Evolutionary conservation across 805 yeast genomes (phyloP).

Genomic region (Cyberlindnera xishuangbannaensis): DNA sequence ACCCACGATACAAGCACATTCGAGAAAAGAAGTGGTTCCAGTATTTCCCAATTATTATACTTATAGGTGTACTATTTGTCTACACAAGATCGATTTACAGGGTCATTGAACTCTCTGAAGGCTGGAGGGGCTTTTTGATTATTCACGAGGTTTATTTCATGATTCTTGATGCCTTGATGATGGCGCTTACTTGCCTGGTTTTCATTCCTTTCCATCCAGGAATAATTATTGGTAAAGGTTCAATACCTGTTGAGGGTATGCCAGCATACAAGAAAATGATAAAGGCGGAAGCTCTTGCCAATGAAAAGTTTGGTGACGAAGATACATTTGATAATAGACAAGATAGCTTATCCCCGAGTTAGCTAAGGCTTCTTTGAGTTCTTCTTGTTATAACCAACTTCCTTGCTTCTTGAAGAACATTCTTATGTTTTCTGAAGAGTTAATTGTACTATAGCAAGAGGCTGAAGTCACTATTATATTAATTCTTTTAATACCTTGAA

Average conservation of each 20-base stretch:
- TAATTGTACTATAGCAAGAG: no score
- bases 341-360: no score
- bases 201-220: slow-evolving; percentile 63
- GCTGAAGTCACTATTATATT: no score
- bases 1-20: slow-evolving; percentile 5
- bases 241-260: slow-evolving; percentile 6
- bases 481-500: no score
- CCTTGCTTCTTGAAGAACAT: no score
- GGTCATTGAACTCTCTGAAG: slow-evolving; percentile 63
- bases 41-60: slow-evolving; percentile 39
- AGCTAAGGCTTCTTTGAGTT: no score
- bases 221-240: slow-evolving; percentile 33
- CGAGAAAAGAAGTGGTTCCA: slow-evolving; percentile 6
- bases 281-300: no score
- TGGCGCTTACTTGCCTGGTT: slow-evolving; percentile 40
- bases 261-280: slow-evolving; percentile 8
- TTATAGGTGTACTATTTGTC: slow-evolving; percentile 46
- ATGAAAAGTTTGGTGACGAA: background rate
- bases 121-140: slow-evolving; percentile 66
- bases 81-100: slow-evolving; percentile 69
- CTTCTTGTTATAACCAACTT: no score
- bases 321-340: background rate
- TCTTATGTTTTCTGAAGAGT: no score
- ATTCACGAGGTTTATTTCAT: slow-evolving; percentile 55
- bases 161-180: slow-evolving; percentile 61